phyloP scores from a whole-genome alignment of 768 basidiomycete genomes.

The Clitopilus passeckerianus region DNA sequence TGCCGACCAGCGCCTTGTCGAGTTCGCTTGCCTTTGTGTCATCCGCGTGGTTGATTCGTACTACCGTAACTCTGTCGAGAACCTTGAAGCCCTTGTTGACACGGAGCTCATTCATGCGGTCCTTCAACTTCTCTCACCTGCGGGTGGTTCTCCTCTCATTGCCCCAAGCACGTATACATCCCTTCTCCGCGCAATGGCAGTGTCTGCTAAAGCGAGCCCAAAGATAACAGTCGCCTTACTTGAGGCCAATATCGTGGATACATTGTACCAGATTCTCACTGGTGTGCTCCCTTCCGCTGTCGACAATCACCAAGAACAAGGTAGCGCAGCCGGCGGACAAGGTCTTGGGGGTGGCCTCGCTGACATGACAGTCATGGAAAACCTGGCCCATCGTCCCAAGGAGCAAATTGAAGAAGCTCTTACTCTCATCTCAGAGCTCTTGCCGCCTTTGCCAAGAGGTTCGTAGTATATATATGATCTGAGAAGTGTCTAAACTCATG shows the following conservation, averaged over 20 bases:
- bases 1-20: slow-evolving; percentile 95
- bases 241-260: slow-evolving; percentile 90
- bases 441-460: slow-evolving; percentile 94
- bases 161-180: slow-evolving; percentile 86
- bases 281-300: slow-evolving; percentile 80
- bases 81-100: slow-evolving; percentile 84
- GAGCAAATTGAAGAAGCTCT: slow-evolving; percentile 96
- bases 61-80: slow-evolving; percentile 76
- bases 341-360: slow-evolving; percentile 85
- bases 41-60: slow-evolving; percentile 94
- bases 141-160: slow-evolving; percentile 82
- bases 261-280: slow-evolving; percentile 91
- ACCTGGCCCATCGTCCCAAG: slow-evolving; percentile 92
- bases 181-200: slow-evolving; percentile 81
- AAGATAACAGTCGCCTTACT: slow-evolving; percentile 82
- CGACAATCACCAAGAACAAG: slow-evolving; percentile 52
- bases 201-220: slow-evolving; percentile 83
- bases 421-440: slow-evolving; percentile 81
- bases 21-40: slow-evolving; percentile 92
- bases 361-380: slow-evolving; percentile 98
- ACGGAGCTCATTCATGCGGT: slow-evolving; percentile 75
- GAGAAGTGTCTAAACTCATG: slow-evolving; percentile 1
- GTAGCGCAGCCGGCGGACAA: slow-evolving; percentile 58
- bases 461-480: slow-evolving; percentile 10
- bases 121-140: slow-evolving; percentile 79